Evolutionary conservation across 805 yeast genomes (phyloP), one percentile per base, ranked within the genome.

Genomic region (Yamadazyma ubonensis): DNA sequence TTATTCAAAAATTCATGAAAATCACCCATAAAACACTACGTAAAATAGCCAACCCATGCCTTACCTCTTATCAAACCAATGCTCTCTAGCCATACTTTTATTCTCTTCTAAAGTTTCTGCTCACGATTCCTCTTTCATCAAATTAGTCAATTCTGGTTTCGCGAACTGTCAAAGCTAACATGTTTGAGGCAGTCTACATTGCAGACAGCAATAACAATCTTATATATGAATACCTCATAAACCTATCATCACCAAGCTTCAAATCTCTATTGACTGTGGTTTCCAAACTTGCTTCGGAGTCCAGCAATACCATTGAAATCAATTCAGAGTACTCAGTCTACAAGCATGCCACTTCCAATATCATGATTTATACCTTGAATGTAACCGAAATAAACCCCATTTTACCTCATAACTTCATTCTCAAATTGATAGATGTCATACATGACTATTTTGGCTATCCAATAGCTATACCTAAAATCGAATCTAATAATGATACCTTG

Each of bases 401-500:
- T 38, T 57, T 73, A n/a, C 79, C 86, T 1, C 69, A 71, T 43
- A 72, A 72, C 17, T 75, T 85, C 41, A 57, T 81, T 16, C 63
- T 67, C 19, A 59, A 72, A 20, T 57, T 86, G 16, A 65, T 80
- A 10, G 71, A 59, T 14, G 72, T 72, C 0, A 65, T 86, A 48
- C 64, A 70, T 34, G 80, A 76, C 40, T 86, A 80, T 57, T 82
- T 86, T 29, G 74, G 74, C 16, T 42, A 59, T 2, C 81, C 81
- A 2, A 54, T 89, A 21, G 71, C 78, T 2, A 59, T 77, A 1
- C 54, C 74, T 18, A 83, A 81, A 48, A 62, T 93, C 8, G 81
- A 76, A 39, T 75, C 83, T 32, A 83, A 88, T 53, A 74, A 73
- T 48, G 95, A 88, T 53, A 78, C 85, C 1, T 61, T 89, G 32